Evolutionary conservation across 768 basidiomycete genomes (phyloP).

Genomic region (Leucocoprinus leucothites): DNA sequence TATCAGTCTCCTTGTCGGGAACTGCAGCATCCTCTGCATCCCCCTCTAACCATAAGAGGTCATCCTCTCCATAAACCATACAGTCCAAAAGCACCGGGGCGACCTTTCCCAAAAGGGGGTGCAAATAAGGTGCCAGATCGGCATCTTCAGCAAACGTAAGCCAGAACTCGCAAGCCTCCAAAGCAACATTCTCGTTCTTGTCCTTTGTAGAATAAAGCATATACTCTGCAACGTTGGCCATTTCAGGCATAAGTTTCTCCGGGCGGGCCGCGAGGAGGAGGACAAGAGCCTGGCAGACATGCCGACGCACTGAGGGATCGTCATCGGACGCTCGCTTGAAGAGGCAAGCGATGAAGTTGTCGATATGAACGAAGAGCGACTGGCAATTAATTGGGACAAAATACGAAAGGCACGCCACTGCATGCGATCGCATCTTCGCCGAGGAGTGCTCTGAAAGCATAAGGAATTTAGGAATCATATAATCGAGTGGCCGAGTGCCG

Average conservation of each 20-base stretch:
- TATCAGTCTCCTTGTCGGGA: slow-evolving; percentile 92
- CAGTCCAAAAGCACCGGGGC: slow-evolving; percentile 94
- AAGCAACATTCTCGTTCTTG: slow-evolving; percentile 92
- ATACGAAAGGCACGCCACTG: slow-evolving; percentile 91
- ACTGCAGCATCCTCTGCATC: slow-evolving; percentile 87
- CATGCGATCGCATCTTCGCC: slow-evolving; percentile 89
- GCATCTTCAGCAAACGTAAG: slow-evolving; percentile 96
- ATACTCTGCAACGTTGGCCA: slow-evolving; percentile 93
- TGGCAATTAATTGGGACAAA: slow-evolving; percentile 87
- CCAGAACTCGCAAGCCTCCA: slow-evolving; percentile 99
- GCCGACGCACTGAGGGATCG: slow-evolving; percentile 87
- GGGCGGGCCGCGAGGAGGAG: slow-evolving; percentile 89
- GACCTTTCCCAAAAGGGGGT: slow-evolving; percentile 86
- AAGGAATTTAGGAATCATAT: slow-evolving; percentile 96
- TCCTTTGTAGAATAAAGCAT: slow-evolving; percentile 99
- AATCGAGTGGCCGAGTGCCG: slow-evolving; percentile 91
- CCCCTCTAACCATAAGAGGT: slow-evolving; percentile 90
- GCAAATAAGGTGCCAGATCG: slow-evolving; percentile 78
- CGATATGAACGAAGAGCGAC: slow-evolving; percentile 88
- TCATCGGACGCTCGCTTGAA: slow-evolving; percentile 96
- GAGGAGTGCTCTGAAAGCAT: slow-evolving; percentile 80
- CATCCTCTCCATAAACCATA: slow-evolving; percentile 96
- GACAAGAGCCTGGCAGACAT: slow-evolving; percentile 95
- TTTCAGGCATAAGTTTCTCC: slow-evolving; percentile 95
- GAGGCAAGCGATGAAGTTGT: slow-evolving; percentile 87